phyloP scores from a whole-genome alignment of 2,329 filamentous ascomycete genomes.

The Hypomyces perniciosus region DNA sequence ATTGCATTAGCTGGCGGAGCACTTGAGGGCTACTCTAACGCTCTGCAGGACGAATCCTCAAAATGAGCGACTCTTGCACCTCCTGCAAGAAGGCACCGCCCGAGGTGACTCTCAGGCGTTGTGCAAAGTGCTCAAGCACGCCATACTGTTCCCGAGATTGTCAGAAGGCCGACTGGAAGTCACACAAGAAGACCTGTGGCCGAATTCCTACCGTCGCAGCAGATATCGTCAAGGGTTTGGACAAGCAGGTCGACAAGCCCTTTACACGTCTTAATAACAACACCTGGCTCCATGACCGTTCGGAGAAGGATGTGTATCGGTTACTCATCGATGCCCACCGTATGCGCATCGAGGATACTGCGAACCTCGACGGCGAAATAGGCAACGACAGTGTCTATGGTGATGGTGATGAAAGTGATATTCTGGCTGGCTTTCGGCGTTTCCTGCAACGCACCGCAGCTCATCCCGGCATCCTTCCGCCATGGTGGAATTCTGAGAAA shows the following conservation, averaged over 20 bases:
- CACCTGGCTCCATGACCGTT: slow-evolving; percentile 39
- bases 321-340: slow-evolving; percentile 44
- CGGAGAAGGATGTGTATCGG: slow-evolving; percentile 38
- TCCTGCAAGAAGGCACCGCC: slow-evolving; percentile 25
- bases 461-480: slow-evolving; percentile 30
- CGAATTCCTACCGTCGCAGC: slow-evolving; percentile 8
- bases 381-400: slow-evolving; percentile 26
- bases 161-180: slow-evolving; percentile 45
- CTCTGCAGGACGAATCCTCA: not conserved
- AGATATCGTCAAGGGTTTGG: slow-evolving; percentile 22
- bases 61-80: slow-evolving; percentile 16
- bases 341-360: slow-evolving; percentile 36
- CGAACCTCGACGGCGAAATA: slow-evolving; percentile 21
- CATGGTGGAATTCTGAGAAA: slow-evolving; percentile 40
- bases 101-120: slow-evolving; percentile 30
- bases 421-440: slow-evolving; percentile 27
- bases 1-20: no score
- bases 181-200: slow-evolving; percentile 40
- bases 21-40: no score
- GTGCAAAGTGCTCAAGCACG: slow-evolving; percentile 40
- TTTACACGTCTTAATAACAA: slow-evolving; percentile 35
- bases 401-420: slow-evolving; percentile 17
- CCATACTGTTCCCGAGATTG: slow-evolving; percentile 48
- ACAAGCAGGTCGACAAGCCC: slow-evolving; percentile 25
- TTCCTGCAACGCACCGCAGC: slow-evolving; percentile 29